phyloP scores from a whole-genome alignment of 2,329 filamentous ascomycete species.

The Pleurostoma richardsiae region DNA sequence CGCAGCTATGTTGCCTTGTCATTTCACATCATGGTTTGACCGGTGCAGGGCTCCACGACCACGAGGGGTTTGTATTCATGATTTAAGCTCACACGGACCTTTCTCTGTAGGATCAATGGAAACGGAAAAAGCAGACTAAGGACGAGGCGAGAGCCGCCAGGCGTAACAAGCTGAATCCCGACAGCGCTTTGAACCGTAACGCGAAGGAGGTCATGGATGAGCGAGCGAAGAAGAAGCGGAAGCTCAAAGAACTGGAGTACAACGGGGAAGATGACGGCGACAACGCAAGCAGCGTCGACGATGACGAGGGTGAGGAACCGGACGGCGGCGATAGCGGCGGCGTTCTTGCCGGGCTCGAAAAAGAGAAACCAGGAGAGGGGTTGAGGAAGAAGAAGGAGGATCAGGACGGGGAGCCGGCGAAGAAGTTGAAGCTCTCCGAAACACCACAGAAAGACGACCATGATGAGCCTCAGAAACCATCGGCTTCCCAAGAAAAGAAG shows the following conservation, averaged over 20 bases:
- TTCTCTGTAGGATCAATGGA: conserved; percentile 75
- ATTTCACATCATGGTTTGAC: background rate
- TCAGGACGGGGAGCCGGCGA: conserved; percentile 40
- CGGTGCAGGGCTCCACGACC: no score
- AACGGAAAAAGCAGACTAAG: conserved; percentile 92
- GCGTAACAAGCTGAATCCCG: conserved; percentile 85
- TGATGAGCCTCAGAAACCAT: conserved; percentile 11
- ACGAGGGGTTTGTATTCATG: no score
- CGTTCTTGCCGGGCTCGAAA: conserved; percentile 46
- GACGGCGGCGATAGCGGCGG: conserved; percentile 39
- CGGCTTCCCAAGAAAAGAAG: conserved; percentile 9
- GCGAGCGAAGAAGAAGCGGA: conserved; percentile 70
- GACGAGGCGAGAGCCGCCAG: conserved; percentile 78
- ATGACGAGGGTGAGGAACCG: conserved; percentile 33
- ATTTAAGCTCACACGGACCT: conserved; percentile 7
- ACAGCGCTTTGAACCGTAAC: conserved; percentile 71
- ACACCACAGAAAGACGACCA: conserved; percentile 18
- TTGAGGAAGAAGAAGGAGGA: conserved; percentile 42
- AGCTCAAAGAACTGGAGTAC: conserved; percentile 61
- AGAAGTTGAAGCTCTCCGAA: conserved; percentile 43
- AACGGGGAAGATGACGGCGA: conserved; percentile 34
- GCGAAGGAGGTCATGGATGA: conserved; percentile 94
- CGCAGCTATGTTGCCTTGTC: background rate
- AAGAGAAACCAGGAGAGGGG: conserved; percentile 60
- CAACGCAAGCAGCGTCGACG: conserved; percentile 38